Percentiles rank a stretch among this genome's conserved stretches.
phyloP scores from a whole-genome alignment of 73 alveolate genomes.

The Tetrahymena borealis region DNA sequence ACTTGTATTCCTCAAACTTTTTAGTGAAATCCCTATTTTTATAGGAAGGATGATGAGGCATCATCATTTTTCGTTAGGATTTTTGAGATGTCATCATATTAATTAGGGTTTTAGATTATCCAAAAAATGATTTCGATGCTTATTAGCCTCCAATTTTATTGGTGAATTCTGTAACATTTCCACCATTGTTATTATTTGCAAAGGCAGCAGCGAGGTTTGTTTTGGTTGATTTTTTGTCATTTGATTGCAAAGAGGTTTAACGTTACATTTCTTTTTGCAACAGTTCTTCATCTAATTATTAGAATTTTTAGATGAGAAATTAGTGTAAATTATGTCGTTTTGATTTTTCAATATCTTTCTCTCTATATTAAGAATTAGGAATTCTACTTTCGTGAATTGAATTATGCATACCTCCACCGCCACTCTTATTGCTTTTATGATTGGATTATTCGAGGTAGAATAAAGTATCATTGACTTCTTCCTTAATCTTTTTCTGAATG shows the following conservation, averaged over 20 bases:
- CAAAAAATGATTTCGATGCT: not conserved
- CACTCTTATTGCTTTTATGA: not conserved
- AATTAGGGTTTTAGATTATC: not conserved
- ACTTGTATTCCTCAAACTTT: not conserved
- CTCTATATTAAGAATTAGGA: not conserved
- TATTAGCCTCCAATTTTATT: not conserved
- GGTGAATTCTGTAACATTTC: not conserved
- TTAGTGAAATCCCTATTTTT: not conserved
- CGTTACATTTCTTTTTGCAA: not conserved
- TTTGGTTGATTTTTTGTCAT: not conserved
- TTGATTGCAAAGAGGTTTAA: not conserved
- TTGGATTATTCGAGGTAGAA: not conserved
- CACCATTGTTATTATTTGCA: not conserved
- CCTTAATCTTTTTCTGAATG: not conserved
- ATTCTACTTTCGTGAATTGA: not conserved
- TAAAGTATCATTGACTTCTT: not conserved
- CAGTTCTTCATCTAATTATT: not conserved
- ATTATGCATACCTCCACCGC: not conserved
- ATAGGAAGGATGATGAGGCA: not conserved
- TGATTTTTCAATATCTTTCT: not conserved
- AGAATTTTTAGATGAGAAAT: not conserved
- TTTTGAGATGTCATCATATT: not conserved
- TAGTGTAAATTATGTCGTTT: not conserved
- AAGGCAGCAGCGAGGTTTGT: not conserved
- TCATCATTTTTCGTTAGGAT: not conserved